Evolutionary conservation across 2,329 filamentous ascomycete species (phyloP), one percentile per base, ranked within the genome.

Genomic region (Apiospora rasikravindrae): DNA sequence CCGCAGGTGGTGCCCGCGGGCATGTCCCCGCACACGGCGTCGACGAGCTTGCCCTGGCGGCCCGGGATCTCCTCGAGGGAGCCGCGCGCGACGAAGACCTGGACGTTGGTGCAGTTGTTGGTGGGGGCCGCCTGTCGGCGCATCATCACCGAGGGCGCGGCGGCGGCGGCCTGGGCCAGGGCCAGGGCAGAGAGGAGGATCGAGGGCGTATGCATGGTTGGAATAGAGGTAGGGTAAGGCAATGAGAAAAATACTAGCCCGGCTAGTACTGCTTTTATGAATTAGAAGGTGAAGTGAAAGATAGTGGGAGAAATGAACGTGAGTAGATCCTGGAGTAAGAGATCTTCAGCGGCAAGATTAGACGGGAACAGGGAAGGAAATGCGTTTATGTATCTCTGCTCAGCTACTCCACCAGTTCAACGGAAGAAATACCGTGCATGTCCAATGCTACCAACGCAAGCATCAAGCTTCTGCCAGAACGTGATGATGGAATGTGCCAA

Each of bases 41-140:
- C 67, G 67, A 49, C 67, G 11, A 69, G 67, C 67, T 45, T 37
- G 16, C 67, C 67, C 67, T 69, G 67, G 16, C 67, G 67, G 44
- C 67, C 67, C 19, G 67, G 67, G 29, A 69, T 40, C 24, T 69
- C 67, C 44, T 69, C 67, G 67, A 47, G 44, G 16, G 67, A 69
- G 44, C 67, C 67, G 26, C 67, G 67, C 67, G 67, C 67, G 11
- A 69, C 67, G 44, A 69, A 69, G 22, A 69, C 44, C 44, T 69
- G 67, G 22, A 69, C 26, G 42, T 13, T 24, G 8, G 67, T 69
- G 67, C 67, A 69, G 26, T 29, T 49, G 26, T 29, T 49, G 33
- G 33, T 7, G 33, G 33, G 33, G 33, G 33, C n/a, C 24, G 22
- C 67, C 26, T 45, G 44, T 2, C 44, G 44, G 33, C 19, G 57